Evolutionary conservation across 1,284 basidiomycete genomes (phyloP), one percentile per base, ranked within the genome.

Genomic region (Entoloma clypeatum): DNA sequence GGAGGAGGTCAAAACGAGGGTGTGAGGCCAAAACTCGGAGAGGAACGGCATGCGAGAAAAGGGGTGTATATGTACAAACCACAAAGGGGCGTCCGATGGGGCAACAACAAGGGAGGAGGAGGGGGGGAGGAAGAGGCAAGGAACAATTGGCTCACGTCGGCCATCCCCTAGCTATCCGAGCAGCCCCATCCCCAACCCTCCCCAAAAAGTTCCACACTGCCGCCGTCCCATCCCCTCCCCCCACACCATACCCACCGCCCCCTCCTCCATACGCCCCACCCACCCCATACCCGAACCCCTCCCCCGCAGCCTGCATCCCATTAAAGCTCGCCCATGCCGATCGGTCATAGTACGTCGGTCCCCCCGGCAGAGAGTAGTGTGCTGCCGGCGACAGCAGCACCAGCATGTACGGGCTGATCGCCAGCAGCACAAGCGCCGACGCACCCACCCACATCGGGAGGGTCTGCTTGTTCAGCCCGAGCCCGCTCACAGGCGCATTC

Each of bases 301-400:
- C 85, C 0, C 81, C 82, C 2, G 69, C 69, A 6, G 72, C 75
- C 42, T 76, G 75, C 62, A 88, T 73, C 7, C 73, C 65, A 54
- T 89, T 89, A 64, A 86, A 87, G 57, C 77, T 79, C 39, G 70
- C 69, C 86, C 86, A 89, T 18, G 82, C 81, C 7, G 74, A 71
- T n/a, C 86, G 78, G 54, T 89, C 86, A 52, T 85, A 81, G 49
- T 79, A 79, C 10, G 79, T 82, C 28, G 80, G 69, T 0, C 77
- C 77, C n/a, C 84, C 83, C 0, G 81, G 80, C 2, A 79, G 65
- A 9, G 64, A 61, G 43, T 80, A 75, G 44, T 75, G 74, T 5
- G n/a, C n/a, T n/a, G n/a, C n/a, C n/a, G n/a, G n/a, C n/a, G n/a
- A n/a, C n/a, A n/a, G n/a, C n/a, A n/a, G n/a, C n/a, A 74, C 74